These are phyloP conservation scores for Lichtheimia hyalospora DNA, from an alignment of 371 early-diverging fungal species.

Conservation along the genomic window DNA sequence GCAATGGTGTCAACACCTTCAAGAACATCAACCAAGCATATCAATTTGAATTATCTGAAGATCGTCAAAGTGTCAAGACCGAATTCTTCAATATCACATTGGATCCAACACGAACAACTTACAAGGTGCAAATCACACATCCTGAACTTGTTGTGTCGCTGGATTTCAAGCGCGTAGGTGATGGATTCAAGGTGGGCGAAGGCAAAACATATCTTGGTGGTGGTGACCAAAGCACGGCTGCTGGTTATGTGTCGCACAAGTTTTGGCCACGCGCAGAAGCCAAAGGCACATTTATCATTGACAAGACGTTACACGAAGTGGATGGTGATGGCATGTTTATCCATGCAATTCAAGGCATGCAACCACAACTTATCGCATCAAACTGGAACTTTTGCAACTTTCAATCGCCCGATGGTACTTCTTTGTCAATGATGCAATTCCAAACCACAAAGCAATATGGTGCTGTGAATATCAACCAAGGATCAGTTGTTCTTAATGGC, in stretches of 20 bases:
- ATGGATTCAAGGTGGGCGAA: slow-evolving; percentile 81
- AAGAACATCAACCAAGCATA: slow-evolving; percentile 69
- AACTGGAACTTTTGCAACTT: slow-evolving; percentile 85
- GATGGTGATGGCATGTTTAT: slow-evolving; percentile 79
- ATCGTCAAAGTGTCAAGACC: slow-evolving; percentile 72
- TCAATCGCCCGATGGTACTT: slow-evolving; percentile 51
- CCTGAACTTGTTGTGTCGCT: slow-evolving; percentile 66
- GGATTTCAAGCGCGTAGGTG: slow-evolving; percentile 64
- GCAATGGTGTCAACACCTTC: slow-evolving; percentile 62
- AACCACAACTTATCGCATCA: slow-evolving; percentile 83
- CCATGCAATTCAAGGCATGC: slow-evolving; percentile 83
- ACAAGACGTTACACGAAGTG: slow-evolving; percentile 63
- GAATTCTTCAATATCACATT: slow-evolving; percentile 66
- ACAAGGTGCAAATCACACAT: slow-evolving; percentile 58
- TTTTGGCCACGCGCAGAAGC: slow-evolving; percentile 83
- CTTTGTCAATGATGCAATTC: slow-evolving; percentile 81
- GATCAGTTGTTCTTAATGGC: slow-evolving; percentile 68
- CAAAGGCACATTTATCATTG: slow-evolving; percentile 70
- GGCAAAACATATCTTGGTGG: slow-evolving; percentile 76
- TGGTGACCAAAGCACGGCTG: slow-evolving; percentile 38
- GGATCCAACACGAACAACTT: slow-evolving; percentile 51
- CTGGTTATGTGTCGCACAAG: slow-evolving; percentile 71
- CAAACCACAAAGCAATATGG: slow-evolving; percentile 78
- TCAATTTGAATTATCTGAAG: slow-evolving; percentile 65
- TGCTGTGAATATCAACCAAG: slow-evolving; percentile 71